These are phyloP conservation scores for Fusarium sp. DNA, from an alignment of 2,329 filamentous ascomycete genomes.

Conservation along the genomic window DNA sequence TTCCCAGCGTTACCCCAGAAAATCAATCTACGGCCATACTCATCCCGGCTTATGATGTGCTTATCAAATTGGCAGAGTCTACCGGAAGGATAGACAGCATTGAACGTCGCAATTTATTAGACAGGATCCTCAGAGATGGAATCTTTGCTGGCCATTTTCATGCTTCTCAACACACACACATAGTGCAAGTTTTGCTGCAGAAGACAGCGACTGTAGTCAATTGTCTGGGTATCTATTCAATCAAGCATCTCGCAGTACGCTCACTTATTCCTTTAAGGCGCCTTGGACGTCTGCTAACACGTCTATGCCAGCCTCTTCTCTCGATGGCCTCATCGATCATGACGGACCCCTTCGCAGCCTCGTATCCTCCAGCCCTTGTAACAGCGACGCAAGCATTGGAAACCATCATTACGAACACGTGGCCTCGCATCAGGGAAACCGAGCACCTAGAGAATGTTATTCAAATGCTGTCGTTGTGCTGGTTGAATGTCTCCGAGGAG, in stretches of 20 bases:
- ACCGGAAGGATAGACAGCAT: conserved; percentile 44
- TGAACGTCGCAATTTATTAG: conserved; percentile 59
- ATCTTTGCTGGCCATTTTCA: conserved; percentile 69
- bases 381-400: conserved; percentile 68
- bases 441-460: conserved; percentile 74
- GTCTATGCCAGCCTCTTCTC: conserved; percentile 68
- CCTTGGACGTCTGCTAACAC: conserved; percentile 17
- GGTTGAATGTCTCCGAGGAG: conserved; percentile 67
- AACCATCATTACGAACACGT: conserved; percentile 71
- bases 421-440: conserved; percentile 72
- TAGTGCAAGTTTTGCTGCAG: conserved; percentile 69
- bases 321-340: conserved; percentile 75
- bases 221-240: conserved; percentile 70
- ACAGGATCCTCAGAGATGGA: conserved; percentile 68
- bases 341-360: conserved; percentile 75
- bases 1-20: conserved; percentile 83
- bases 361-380: conserved; percentile 66
- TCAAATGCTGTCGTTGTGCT: conserved; percentile 72
- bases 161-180: conserved; percentile 67
- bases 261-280: background rate
- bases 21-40: conserved; percentile 76
- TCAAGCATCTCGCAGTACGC: conserved; percentile 75
- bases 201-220: conserved; percentile 64
- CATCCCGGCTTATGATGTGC: conserved; percentile 72
- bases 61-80: conserved; percentile 68